Base-by-base conservation (phyloP, 345 rosid species). In the Euphorbia peplus region DNA sequence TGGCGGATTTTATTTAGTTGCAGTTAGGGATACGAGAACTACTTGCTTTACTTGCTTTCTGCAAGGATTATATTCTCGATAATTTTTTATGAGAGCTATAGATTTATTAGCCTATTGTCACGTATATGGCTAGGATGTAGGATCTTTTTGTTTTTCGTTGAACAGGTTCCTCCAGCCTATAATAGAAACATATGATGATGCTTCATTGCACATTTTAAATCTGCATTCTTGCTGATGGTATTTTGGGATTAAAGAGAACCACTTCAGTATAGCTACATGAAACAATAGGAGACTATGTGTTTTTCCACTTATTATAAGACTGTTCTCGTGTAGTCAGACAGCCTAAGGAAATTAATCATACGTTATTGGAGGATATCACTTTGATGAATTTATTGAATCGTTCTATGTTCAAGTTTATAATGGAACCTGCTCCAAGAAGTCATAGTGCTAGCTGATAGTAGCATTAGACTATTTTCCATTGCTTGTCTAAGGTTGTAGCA, bases 1-100 rank as follows among this genome's bases (percentile, higher is more conserved):
- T 35, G 29, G 47, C 56, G 50, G 35, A 22, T 44, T 44, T 44
- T 63, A 30, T 24, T 63, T 63, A 63, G 67, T 46, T 63, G 67
- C 32, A 25, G 48, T 37, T 19, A 22, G 65, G 46, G 18, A 39
- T 21, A 26, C 24, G 63, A 59, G 24, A 32, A 30, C 63, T 59
- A n/a, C 22, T 59, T 59, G 63, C 46, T 10, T 5, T n/a, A 9
- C 42, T 30, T 32, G 44, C 11, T 57, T 12, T 11, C 37, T 50
- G 54, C 24, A 50, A 50, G 12, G 50, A 44, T 44, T 12, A 44
- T 6, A 12, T 12, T 44, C 15, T 39, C 15, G 6, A 44, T 15
- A 44, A 4, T 44, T 12, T 44, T 44, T 1, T 44, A 18, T 12
- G 37, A 32, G 50, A 44, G 50, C 3, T 44, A 44, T 44, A 44